Evolutionary conservation across 1,139 yeast species (phyloP).

Genomic region (Geotrichum klebahnii): DNA sequence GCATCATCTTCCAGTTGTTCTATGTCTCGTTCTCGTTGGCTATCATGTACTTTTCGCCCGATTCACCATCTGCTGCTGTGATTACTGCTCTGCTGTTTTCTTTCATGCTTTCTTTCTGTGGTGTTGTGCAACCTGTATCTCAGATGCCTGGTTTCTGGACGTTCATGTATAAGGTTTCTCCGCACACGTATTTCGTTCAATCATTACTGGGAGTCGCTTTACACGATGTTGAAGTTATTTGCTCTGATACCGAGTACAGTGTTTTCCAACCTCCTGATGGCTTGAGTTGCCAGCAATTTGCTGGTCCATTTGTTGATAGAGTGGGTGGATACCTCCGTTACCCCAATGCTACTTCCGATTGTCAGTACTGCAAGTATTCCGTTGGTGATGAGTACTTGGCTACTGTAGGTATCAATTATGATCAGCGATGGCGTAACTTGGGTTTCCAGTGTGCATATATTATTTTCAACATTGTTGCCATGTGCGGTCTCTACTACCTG

Average conservation of each 20-base stretch:
- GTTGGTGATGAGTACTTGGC: constrained; percentile 53
- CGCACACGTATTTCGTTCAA: constrained; percentile 61
- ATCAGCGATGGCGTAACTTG: constrained; percentile 54
- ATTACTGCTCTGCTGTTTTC: constrained; percentile 51
- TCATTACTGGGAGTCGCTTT: constrained; percentile 49
- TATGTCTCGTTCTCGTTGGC: constrained; percentile 53
- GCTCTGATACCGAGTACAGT: constrained; percentile 49
- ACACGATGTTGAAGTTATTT: constrained; percentile 54
- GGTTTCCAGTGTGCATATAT: constrained; percentile 52
- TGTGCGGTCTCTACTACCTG: constrained; percentile 42
- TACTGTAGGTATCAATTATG: constrained; percentile 45
- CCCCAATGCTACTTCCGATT: constrained; percentile 49
- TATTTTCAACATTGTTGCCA: constrained; percentile 45
- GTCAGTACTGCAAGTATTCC: constrained; percentile 55
- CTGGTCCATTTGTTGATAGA: constrained; percentile 37
- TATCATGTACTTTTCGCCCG: constrained; percentile 56
- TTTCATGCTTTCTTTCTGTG: constrained; percentile 54
- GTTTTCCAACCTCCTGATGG: constrained; percentile 57
- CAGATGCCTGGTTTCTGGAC: constrained; percentile 62
- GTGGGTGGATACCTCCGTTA: constrained; percentile 53
- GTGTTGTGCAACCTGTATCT: constrained; percentile 56
- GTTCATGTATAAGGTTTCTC: constrained; percentile 66
- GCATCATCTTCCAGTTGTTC: constrained; percentile 54
- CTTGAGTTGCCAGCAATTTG: constrained; percentile 54
- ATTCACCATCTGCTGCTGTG: constrained; percentile 59